Evolutionary conservation across 2,329 filamentous ascomycete species (phyloP), one percentile per base, ranked within the genome.

Genomic region (Cercospora sp.): DNA sequence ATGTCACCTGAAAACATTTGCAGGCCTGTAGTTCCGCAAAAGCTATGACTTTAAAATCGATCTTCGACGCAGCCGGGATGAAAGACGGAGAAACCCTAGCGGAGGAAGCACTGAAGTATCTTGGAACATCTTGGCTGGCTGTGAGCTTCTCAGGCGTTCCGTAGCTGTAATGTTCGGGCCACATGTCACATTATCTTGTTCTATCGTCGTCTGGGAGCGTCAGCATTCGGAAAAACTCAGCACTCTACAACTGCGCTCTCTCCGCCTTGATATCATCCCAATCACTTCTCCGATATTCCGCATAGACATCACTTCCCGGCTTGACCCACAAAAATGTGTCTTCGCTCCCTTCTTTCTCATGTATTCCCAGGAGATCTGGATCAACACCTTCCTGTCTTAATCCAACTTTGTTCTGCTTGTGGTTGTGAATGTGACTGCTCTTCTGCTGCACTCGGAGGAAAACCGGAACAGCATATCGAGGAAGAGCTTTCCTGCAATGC

Each of bases 391-490:
- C 89, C 57, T 87, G 85, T 74, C 89, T 84, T 59, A 93, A 79
- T 0, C 88, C 88, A 1, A 89, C 85, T 77, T 93, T 94, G 76
- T 92, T 91, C 80, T 93, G 91, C 80, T 94, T 93, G 76, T 92
- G 90, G 75, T 92, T 93, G 76, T 91, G 89, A 71, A 88, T 90
- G 1, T 88, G 84, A 26, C 84, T 86, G 58, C 73, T 73, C 30
- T 82, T 81, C 58, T 84, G 81, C 26, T 90, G 84, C 13, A 91
- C 79, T 0, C 90, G 83, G 53, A 93, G 74, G 80, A 93, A 93
- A 1, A 93, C 80, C 0, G 91, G 91, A 1, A 93, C 90, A 0
- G 91, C 91, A 75, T 93, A 93, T 69, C 84, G 85, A 0, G 91
- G 91, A n/a, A 94, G 80, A 61, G 86, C 83, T 7, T 82, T 81